These are phyloP conservation scores for Zoysia japonica DNA, from an alignment of 176 grass and related monocot species.

Conservation along the genomic window DNA sequence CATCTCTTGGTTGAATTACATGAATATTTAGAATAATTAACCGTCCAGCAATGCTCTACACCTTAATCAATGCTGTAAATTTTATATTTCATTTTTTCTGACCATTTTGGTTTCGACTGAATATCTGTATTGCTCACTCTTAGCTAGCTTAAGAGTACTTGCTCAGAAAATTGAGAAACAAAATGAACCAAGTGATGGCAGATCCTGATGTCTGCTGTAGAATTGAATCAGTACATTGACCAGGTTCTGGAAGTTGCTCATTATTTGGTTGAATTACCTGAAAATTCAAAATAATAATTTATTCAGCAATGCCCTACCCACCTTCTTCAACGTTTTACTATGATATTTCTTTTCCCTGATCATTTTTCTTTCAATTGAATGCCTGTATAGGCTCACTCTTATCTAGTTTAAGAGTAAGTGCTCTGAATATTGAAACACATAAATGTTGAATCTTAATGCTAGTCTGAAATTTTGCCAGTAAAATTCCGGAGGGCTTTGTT, in stretches of 20 bases:
- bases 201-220: conserved; percentile 11
- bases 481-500: background rate
- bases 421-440: conserved; percentile 12
- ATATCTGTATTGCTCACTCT: background rate
- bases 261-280: conserved; percentile 8
- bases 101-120: background rate
- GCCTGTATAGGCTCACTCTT: background rate
- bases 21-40: background rate
- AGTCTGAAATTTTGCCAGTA: background rate
- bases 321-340: background rate
- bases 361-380: conserved; percentile 1
- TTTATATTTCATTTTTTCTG: background rate
- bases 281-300: background rate
- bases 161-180: conserved; percentile 1
- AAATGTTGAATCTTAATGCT: background rate
- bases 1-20: background rate
- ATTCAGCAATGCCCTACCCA: background rate
- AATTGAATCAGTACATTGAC: conserved; percentile 13
- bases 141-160: background rate
- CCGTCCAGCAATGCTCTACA: background rate
- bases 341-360: background rate
- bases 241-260: conserved; percentile 10
- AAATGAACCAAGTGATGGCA: background rate
- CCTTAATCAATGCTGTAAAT: background rate
- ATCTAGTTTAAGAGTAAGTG: background rate